Percentiles rank a stretch among this genome's conserved stretches.
Evolutionary conservation across 805 yeast species (phyloP).

Genomic region (Yarrowia deformans): DNA sequence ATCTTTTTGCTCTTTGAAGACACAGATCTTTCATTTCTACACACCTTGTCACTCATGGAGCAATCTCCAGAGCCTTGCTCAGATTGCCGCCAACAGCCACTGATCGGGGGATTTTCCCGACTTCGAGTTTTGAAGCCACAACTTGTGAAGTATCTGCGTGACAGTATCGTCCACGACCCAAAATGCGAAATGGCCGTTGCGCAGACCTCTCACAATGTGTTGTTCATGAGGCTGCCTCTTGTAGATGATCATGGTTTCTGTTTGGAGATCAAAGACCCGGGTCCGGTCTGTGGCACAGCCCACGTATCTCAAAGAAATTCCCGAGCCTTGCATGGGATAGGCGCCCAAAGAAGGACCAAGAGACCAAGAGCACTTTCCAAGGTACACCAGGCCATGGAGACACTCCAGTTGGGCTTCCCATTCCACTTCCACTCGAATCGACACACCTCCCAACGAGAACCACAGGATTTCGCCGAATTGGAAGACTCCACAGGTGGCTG

Average conservation of each 20-base stretch:
- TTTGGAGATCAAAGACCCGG: constrained; percentile 17
- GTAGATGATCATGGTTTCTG: constrained; percentile 6
- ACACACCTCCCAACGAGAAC: constrained; percentile 22
- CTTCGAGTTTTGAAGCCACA: constrained; percentile 7
- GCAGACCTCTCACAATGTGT: not conserved
- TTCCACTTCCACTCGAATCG: constrained; percentile 4
- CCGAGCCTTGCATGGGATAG: constrained; percentile 12
- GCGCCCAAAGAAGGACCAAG: constrained; percentile 8
- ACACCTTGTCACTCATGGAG: too few species aligned
- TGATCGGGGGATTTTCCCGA: constrained; percentile 10
- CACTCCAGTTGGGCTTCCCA: constrained; percentile 2
- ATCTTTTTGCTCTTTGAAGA: not conserved
- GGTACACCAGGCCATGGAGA: not conserved
- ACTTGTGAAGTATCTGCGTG: not conserved
- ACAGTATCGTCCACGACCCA: not conserved
- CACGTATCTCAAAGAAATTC: not conserved
- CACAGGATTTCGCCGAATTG: constrained; percentile 9
- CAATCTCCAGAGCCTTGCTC: too few species aligned
- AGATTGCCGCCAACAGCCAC: not conserved
- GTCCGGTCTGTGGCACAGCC: constrained; percentile 3
- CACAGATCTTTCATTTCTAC: too few species aligned
- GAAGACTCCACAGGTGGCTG: constrained; percentile 16
- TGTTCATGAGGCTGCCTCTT: not conserved
- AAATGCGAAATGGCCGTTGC: not conserved
- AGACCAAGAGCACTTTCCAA: constrained; percentile 10